Evolutionary conservation across 305 asterid genomes (phyloP), one percentile per base, ranked within the genome.

Genomic region (Fraxinus ornus): DNA sequence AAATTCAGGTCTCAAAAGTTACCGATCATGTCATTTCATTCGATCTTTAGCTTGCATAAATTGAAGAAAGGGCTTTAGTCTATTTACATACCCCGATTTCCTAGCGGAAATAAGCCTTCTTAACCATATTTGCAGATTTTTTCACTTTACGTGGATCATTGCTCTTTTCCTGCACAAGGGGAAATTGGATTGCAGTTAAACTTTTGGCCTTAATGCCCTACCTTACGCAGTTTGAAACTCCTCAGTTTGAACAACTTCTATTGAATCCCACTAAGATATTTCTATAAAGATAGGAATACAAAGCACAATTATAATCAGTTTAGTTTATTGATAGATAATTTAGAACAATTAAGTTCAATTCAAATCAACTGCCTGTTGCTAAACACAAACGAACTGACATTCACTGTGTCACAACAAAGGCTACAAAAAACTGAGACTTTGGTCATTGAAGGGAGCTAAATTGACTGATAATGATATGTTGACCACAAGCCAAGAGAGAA

Each of bases 71-170:
- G 76, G 13, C 49, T 75, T 66, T 57, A 5, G 36, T 26, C 6
- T 60, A 60, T 41, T 2, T 76, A 76, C 84, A 64, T 76, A 41
- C 81, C 24, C 13, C 37, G 80, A 60, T 75, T 24, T 15, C 32
- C 84, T 82, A 76, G 3, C 72, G 81, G 24, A 76, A 82, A 47
- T 76, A 64, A 70, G 78, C 49, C 10, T 26, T 76, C 81, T 21
- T 68, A 44, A 66, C 81, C 78, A 39, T 77, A 49, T 68, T 66
- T 62, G 17, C 28, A 73, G 71, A 41, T 64, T 64, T 82, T 32
- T 76, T 77, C 39, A 76, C 70, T 76, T 76, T 77, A 64, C 13
- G 70, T 60, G 66, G 76, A n/a, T 19, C 24, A 0, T 32, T 22
- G 76, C 68, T 22, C 28, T 66, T 76, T 39, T 41, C 84, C 84